These are phyloP conservation scores for Agaricales sp. DNA, from an alignment of 1,284 basidiomycete genomes.

Conservation along the genomic window DNA sequence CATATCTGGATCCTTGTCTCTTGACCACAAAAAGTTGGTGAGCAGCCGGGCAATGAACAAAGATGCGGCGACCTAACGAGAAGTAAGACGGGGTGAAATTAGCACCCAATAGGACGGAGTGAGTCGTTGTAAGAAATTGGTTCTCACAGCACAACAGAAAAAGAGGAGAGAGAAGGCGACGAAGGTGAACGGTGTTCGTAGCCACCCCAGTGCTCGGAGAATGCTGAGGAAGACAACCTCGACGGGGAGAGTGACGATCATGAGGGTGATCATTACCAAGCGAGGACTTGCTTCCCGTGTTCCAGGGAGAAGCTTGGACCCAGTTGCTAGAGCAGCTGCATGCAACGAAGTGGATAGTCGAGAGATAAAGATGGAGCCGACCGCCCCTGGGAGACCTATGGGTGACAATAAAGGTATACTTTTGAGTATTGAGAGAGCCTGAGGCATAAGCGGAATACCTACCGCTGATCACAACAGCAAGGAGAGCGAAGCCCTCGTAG, in stretches of 20 bases:
- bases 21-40: conserved; percentile 77
- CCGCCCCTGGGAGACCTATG: conserved; percentile 73
- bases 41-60: conserved; percentile 59
- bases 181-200: conserved; percentile 60
- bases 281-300: conserved; percentile 30
- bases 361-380: conserved; percentile 88
- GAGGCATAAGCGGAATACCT: conserved; percentile 13
- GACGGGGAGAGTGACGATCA: conserved; percentile 67
- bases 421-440: conserved; percentile 3
- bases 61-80: conserved; percentile 61
- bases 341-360: conserved; percentile 84
- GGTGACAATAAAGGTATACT: not conserved
- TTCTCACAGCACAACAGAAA: conserved; percentile 67
- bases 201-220: conserved; percentile 65
- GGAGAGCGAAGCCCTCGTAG: conserved; percentile 82
- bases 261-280: conserved; percentile 57
- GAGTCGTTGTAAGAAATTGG: conserved; percentile 2
- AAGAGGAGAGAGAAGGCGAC: conserved; percentile 53
- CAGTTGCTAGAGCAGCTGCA: conserved; percentile 30
- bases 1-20: conserved; percentile 82
- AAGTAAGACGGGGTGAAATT: not conserved
- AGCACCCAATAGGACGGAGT: not conserved
- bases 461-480: conserved; percentile 88
- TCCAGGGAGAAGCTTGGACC: conserved; percentile 8
- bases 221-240: conserved; percentile 64